Conservation (phyloP, 1,284 basidiomycete genomes). For the Takashimella tepidaria region DNA sequence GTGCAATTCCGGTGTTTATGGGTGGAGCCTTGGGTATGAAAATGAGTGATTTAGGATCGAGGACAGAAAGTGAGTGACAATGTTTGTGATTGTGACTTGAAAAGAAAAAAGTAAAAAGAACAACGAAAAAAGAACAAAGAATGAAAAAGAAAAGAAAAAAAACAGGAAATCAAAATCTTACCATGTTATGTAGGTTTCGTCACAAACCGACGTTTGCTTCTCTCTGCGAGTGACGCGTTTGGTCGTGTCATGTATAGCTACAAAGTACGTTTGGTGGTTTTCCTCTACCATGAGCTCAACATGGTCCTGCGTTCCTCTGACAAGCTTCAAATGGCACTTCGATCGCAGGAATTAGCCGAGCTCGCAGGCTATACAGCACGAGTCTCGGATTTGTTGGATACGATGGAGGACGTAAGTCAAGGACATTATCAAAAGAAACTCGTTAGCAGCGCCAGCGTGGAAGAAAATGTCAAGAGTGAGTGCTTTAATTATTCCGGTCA, state of each 20-base stretch:
- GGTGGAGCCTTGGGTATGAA: constrained; percentile 66
- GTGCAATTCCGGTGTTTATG: constrained; percentile 91
- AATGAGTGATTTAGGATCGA: constrained; percentile 66
- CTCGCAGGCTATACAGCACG: constrained; percentile 92
- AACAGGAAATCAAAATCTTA: neutral
- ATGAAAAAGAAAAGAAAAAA: neutral
- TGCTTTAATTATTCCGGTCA: no score
- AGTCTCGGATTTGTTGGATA: constrained; percentile 81
- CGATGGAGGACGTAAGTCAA: constrained; percentile 79
- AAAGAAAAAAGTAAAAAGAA: neutral
- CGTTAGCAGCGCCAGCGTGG: constrained; percentile 67
- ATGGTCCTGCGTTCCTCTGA: neutral
- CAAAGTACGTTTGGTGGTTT: constrained; percentile 52
- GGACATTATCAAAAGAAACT: constrained; percentile 87
- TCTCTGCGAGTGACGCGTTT: constrained; percentile 59
- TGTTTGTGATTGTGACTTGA: no score
- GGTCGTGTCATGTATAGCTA: constrained; percentile 85
- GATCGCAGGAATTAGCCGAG: constrained; percentile 78
- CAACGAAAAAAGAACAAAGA: constrained; percentile 1
- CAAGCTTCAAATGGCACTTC: constrained; percentile 4
- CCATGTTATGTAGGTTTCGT: constrained; percentile 79
- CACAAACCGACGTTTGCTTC: constrained; percentile 82
- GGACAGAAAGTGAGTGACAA: constrained; percentile 75
- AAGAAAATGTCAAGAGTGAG: constrained; percentile 73
- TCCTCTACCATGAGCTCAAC: no score